Base-by-base conservation (phyloP, 2,329 filamentous ascomycete species). In the Phyllosticta citriasiana region DNA sequence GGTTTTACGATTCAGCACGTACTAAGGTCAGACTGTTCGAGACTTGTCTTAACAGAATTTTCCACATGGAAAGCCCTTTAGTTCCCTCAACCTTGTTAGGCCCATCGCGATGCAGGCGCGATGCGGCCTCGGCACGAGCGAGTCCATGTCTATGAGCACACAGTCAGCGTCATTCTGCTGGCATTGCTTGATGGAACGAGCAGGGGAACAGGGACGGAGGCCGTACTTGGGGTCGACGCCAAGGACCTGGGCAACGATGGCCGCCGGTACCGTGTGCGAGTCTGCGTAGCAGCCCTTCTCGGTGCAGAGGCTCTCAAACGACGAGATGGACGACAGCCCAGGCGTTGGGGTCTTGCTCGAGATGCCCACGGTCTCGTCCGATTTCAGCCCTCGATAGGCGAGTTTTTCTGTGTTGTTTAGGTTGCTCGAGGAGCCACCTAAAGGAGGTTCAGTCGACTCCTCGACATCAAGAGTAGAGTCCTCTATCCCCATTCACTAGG, bases 41-140 rank as follows among this genome's bases (percentile, higher is more conserved):
- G 67, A 89, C 82, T 78, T 90, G 87, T 71, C 86, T 87, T 76
- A 90, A 74, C 76, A 90, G 81, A 77, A 90, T 88, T 77, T 87
- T 83, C 84, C 86, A 88, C 74, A 87, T 70, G 74, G 87, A 89
- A 76, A 87, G 76, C 74, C 85, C 84, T 76, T 86, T 84, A 78
- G 85, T 83, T 75, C 84, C 83, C 75, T 87, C 83, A 78, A 90
- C 83, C 71, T 81, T 82, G 77, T 91, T 91, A 67, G 82, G 80
- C 67, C 87, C 88, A 81, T 88, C 78, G 71, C 80, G 79, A 73
- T 76, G 75, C 69, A 89, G 80, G 72, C 87, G 87, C 77, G 79
- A 78, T 73, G 81, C 79, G 65, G 86, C 87, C 73, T 89, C 86
- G 66, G 77, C 71, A 68, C 73, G 75, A 71, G 79, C 81, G 76